Conservation (phyloP, 805 yeast species). For the Komagataella populi region DNA sequence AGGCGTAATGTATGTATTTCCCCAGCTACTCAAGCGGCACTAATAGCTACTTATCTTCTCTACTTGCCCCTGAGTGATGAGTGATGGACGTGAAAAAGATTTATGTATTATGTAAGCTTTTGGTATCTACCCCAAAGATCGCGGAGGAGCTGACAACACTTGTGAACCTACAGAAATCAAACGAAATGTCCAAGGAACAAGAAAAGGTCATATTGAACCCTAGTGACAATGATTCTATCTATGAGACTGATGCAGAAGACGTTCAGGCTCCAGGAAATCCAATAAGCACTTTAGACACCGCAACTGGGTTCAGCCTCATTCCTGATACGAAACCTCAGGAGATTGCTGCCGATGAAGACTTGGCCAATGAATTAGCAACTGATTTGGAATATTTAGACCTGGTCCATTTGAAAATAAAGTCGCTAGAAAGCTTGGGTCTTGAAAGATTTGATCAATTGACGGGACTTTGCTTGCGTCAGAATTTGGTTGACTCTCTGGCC, state of each 20-base stretch:
- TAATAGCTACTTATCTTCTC: neutral
- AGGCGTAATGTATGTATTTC: neutral
- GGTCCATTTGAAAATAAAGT: constrained; percentile 53
- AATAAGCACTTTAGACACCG: constrained; percentile 8
- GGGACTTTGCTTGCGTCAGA: constrained; percentile 67
- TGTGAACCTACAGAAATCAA: neutral
- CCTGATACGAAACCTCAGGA: constrained; percentile 33
- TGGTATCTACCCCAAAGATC: neutral
- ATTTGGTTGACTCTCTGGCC: constrained; percentile 59
- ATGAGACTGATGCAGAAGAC: constrained; percentile 1
- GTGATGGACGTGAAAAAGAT: no score
- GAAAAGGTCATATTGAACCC: constrained; percentile 1
- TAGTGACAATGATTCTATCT: constrained; percentile 5
- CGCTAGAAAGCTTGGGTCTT: constrained; percentile 48
- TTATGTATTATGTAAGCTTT: neutral
- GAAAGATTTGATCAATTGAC: constrained; percentile 42
- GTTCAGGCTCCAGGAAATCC: constrained; percentile 4
- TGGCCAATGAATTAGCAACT: constrained; percentile 40
- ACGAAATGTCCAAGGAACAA: neutral
- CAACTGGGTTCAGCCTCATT: constrained; percentile 16
- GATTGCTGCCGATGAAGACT: constrained; percentile 57
- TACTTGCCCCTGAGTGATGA: neutral
- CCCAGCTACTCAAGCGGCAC: neutral
- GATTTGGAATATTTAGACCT: constrained; percentile 51
- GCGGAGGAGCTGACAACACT: neutral